Percentiles rank a stretch among this genome's conserved stretches.
These are phyloP conservation scores for Saccharomyces paradoxus DNA, from an alignment of 805 yeast species.

Conservation along the genomic window DNA sequence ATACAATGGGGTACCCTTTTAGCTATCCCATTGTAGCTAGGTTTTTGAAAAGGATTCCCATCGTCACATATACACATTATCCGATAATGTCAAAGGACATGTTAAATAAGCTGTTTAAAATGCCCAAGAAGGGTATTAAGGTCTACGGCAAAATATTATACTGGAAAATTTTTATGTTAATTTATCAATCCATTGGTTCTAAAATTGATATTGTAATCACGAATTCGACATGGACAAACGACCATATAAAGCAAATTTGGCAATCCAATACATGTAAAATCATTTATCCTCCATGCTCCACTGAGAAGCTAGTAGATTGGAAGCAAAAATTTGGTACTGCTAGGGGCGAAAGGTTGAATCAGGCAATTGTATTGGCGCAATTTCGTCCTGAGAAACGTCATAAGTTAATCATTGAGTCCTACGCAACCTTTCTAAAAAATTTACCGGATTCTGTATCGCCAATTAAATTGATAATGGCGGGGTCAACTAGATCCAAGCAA, in stretches of 20 bases:
- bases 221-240: conserved; percentile 87
- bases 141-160: conserved; percentile 44
- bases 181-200: conserved; percentile 60
- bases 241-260: conserved; percentile 69
- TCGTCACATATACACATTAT: conserved; percentile 86
- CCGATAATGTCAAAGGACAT: conserved; percentile 87
- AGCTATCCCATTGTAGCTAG: conserved; percentile 57
- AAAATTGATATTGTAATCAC: conserved; percentile 59
- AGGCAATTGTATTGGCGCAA: conserved; percentile 59
- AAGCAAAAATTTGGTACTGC: conserved; percentile 12
- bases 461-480: conserved; percentile 59
- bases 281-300: conserved; percentile 86
- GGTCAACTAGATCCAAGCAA: conserved; percentile 65
- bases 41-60: conserved; percentile 54
- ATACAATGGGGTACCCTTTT: conserved; percentile 92
- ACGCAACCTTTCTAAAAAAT: conserved; percentile 40
- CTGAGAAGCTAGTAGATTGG: conserved; percentile 40
- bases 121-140: conserved; percentile 14
- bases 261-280: conserved; percentile 36
- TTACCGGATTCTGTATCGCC: conserved; percentile 31
- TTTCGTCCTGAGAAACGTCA: conserved; percentile 95
- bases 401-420: conserved; percentile 56
- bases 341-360: conserved; percentile 28
- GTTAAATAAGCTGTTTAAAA: conserved; percentile 51
- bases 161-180: conserved; percentile 59